Evolutionary conservation across 2,329 filamentous ascomycete genomes (phyloP), one percentile per base, ranked within the genome.

Genomic region (Epichloe bromicola): DNA sequence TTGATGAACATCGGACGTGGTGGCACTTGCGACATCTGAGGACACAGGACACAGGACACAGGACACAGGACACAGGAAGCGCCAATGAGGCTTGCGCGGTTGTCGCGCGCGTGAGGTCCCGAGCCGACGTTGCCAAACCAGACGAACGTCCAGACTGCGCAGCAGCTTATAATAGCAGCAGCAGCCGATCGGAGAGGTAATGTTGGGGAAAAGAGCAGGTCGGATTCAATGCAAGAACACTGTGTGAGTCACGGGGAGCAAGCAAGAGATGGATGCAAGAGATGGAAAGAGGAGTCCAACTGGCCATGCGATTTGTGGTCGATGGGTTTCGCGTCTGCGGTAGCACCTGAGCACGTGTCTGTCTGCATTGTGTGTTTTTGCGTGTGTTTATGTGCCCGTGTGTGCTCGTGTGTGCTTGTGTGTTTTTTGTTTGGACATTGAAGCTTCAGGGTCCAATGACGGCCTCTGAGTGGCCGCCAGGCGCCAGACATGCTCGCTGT

Each of bases 1-100:
- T 90, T 88, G 74, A 91, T 90, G 55, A 91, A 70, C 53, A 85
- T 90, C 20, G 83, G 84, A 57, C 69, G 68, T 49, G 64, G 67
- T 48, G 64, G 65, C 58, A 61, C 64, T 56, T 70, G 68, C 60
- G 68, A 64, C 69, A 71, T 71, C 51, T 42, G 40, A 42, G 20
- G 26, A 30, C 26, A 8, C 26, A 3, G 6, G 14, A 14, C 20
- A 20, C 39, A 15, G 19, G 8, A 12, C 20, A 23, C 26, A 3
- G 6, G 14, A 14, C 20, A 20, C 39, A 15, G 19, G 8, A 12
- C 20, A 23, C 12, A 15, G 40, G 10, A 42, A 42, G 37, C n/a
- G n/a, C 7, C n/a, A n/a, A n/a, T 6, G 5, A 38, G 40, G 19
- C 19, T 42, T 26, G 40, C 19, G 40, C 30, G 26, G 3, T 30